phyloP scores from a whole-genome alignment of 2,329 filamentous ascomycete species.

The Pseudocercospora macadamiae region DNA sequence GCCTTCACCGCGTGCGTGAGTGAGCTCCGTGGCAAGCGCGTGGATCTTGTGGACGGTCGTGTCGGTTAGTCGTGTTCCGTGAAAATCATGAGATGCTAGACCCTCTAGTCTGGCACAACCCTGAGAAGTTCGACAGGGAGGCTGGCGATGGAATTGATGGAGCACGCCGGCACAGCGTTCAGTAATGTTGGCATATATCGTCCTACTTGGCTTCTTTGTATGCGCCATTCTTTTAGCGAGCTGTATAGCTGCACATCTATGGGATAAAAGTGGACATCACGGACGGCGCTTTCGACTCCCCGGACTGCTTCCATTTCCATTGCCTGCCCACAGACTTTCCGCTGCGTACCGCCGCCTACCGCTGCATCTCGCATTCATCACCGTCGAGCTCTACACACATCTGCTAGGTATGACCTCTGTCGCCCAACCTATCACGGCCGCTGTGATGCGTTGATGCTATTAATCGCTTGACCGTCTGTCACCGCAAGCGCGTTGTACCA shows the following conservation, averaged over 20 bases:
- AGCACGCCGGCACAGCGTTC: background rate
- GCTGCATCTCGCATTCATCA: background rate
- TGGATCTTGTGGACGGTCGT: conserved; percentile 6
- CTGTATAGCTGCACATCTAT: conserved; percentile 9
- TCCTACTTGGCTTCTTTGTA: background rate
- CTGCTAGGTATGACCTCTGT: too few species aligned
- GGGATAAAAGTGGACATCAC: conserved; percentile 4
- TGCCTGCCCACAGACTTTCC: background rate
- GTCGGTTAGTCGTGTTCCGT: conserved; percentile 3
- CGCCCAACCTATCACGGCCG: background rate
- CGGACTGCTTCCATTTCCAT: background rate
- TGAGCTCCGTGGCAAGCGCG: conserved; percentile 1
- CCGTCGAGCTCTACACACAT: background rate
- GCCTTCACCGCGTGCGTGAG: background rate
- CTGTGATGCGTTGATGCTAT: background rate
- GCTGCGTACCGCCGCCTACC: background rate
- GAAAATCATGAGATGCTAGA: background rate
- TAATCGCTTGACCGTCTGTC: background rate
- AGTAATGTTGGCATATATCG: conserved; percentile 7
- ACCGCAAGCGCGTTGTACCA: background rate
- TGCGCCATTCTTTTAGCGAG: background rate
- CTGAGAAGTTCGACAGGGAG: background rate
- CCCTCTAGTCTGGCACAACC: background rate
- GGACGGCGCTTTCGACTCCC: background rate
- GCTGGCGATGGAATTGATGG: background rate